These are phyloP conservation scores for Saxophila tyrrhenica DNA, from an alignment of 495 filamentous ascomycete genomes.

Conservation along the genomic window DNA sequence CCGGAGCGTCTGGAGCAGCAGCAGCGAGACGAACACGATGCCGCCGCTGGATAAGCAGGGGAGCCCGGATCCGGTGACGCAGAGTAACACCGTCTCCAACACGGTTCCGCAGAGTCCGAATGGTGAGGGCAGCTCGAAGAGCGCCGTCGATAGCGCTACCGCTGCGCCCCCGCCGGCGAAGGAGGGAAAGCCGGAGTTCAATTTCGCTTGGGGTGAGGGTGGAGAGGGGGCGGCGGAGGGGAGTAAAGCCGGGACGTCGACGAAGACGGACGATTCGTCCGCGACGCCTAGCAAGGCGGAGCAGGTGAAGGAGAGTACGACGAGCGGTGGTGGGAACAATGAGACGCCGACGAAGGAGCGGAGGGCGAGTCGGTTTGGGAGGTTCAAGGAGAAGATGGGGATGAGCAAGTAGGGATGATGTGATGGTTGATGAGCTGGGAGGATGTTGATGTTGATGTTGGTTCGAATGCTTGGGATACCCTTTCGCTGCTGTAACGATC, in stretches of 20 bases:
- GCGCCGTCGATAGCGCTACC: not conserved
- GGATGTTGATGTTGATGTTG: not conserved
- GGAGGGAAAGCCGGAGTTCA: not conserved
- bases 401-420: not conserved
- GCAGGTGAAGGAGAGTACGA: not conserved
- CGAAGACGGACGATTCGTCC: not conserved
- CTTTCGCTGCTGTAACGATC: not conserved
- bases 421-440: not conserved
- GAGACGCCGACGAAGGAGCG: not conserved
- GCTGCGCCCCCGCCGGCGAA: not conserved
- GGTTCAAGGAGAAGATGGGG: not conserved
- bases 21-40: not conserved
- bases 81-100: not conserved
- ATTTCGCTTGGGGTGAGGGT: not conserved
- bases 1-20: not conserved
- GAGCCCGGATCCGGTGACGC: not conserved
- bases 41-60: not conserved
- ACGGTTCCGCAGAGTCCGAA: not conserved
- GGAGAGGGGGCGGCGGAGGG: not conserved
- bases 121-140: not conserved
- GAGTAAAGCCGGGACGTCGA: not conserved
- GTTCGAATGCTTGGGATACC: not conserved
- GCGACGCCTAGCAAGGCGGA: not conserved
- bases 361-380: not conserved
- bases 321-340: not conserved